Base-by-base conservation (phyloP, 371 early-diverging fungal genomes). In the Mortierella sp. region DNA sequence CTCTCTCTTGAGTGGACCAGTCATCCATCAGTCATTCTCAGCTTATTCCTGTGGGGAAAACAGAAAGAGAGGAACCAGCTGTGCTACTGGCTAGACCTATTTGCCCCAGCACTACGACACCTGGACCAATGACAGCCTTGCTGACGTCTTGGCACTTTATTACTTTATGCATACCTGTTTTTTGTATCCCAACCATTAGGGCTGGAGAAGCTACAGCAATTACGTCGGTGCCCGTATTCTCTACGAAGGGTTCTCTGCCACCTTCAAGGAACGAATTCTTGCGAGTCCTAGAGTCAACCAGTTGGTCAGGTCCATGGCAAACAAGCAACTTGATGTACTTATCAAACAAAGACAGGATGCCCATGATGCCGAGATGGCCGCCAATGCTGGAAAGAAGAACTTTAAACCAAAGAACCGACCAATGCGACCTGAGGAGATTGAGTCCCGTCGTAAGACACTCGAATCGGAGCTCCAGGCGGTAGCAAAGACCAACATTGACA, bases 181-280 rank as follows among this genome's bases (percentile, higher is more conserved):
- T 23, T 45, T 18, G 15, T 66, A 48, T n/a, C n/a, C n/a, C n/a
- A n/a, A n/a, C n/a, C 44, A 30, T 58, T 70, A 92, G 91, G 94
- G 92, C 4, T 94, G 93, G 93, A 87, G 93, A 80, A 90, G 92
- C 19, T 93, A 94, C 72, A 88, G 89, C 70, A 84, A 89, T 63
- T 93, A 93, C 75, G 90, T 94, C 64, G 95, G 95, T 15, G 84
- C 90, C 16, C 87, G 88, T 29, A 89, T 93, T 44, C 84, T 92
- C 57, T 91, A 93, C 62, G 89, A 90, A 14, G 90, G 86, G 21
- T 93, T 90, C 66, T 83, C 90, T 9, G 63, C 76, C 9, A 85
- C 87, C 21, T 91, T 93, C 66, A 90, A 86, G 66, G 76, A 84
- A 26, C 72, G 82, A 15, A 88, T 91, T 7, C 67, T 89, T n/a